A percentile compares a stretch with the other conserved stretches of the same genome.
phyloP scores from a whole-genome alignment of 2,329 filamentous ascomycete species.

The Zelopaecilomyces penicillatus region DNA sequence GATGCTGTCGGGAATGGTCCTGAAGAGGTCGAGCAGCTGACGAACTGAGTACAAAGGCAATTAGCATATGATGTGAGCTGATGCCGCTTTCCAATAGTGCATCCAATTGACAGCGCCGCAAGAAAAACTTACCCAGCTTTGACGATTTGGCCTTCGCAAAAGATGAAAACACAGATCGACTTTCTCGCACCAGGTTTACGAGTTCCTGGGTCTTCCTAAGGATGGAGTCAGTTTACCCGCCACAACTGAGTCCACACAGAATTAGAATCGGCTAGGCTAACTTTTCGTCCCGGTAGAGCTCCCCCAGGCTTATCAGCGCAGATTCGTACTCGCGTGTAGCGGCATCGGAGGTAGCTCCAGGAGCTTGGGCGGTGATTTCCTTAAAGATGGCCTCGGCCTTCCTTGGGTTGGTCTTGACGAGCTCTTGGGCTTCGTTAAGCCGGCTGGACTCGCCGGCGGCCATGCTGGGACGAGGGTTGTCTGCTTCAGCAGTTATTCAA shows the following conservation, averaged over 20 bases:
- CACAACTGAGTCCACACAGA: no score
- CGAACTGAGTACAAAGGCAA: constrained; percentile 57
- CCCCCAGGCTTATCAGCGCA: constrained; percentile 79
- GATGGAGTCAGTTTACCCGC: constrained; percentile 2
- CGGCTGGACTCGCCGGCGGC: constrained; percentile 51
- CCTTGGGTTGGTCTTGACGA: constrained; percentile 68
- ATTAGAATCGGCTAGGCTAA: constrained; percentile 30
- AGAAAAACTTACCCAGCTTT: constrained; percentile 67
- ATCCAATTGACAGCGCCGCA: neutral
- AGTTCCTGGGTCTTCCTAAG: constrained; percentile 71
- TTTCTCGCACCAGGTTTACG: constrained; percentile 81
- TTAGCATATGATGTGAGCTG: constrained; percentile 1
- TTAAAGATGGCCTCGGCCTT: constrained; percentile 86
- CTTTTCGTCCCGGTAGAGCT: constrained; percentile 87
- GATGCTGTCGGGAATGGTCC: constrained; percentile 85
- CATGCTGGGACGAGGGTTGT: constrained; percentile 29
- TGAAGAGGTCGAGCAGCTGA: constrained; percentile 91
- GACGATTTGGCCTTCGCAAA: constrained; percentile 99
- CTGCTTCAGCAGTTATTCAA: no score
- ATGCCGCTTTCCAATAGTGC: neutral
- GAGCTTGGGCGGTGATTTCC: constrained; percentile 77
- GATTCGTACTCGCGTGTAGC: constrained; percentile 87
- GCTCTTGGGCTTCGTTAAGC: constrained; percentile 82
- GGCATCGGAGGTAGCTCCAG: constrained; percentile 72
- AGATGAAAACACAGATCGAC: constrained; percentile 81